phyloP scores from a whole-genome alignment of 768 basidiomycete species.

The Coprinopsis sp. region DNA sequence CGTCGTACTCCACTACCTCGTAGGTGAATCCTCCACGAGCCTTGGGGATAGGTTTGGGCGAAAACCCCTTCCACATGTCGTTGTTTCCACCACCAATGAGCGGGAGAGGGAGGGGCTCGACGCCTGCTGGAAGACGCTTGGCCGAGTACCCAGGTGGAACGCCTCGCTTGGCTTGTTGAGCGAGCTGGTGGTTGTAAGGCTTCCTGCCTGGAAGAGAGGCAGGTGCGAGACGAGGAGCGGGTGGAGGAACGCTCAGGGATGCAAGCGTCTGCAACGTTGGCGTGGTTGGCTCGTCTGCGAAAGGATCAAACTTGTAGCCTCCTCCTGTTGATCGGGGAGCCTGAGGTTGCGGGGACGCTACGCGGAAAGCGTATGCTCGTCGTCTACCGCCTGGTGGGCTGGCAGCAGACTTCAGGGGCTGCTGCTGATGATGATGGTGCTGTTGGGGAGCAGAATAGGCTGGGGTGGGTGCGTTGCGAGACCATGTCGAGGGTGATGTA shows the following conservation, averaged over 20 bases:
- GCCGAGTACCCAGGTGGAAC: neutral
- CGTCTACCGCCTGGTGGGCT: slow-evolving; percentile 7
- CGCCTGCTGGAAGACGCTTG: too few relatives aligned
- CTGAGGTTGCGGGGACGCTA: slow-evolving; percentile 1
- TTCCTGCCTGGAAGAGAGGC: slow-evolving; percentile 1
- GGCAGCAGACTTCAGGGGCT: slow-evolving; percentile 2
- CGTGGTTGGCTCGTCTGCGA: slow-evolving; percentile 26
- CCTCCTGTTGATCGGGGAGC: slow-evolving; percentile 10
- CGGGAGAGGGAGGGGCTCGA: too few relatives aligned
- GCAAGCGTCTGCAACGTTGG: slow-evolving; percentile 6
- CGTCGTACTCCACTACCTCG: slow-evolving; percentile 9
- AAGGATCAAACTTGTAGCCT: slow-evolving; percentile 32
- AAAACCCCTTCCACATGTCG: slow-evolving; percentile 16
- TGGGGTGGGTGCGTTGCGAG: too few relatives aligned
- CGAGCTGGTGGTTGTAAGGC: slow-evolving; percentile 1
- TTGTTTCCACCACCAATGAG: too few relatives aligned
- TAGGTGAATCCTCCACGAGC: neutral
- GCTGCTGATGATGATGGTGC: slow-evolving; percentile 1
- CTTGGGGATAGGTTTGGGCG: neutral
- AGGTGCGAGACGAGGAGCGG: slow-evolving; percentile 7
- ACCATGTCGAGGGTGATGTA: slow-evolving; percentile 34
- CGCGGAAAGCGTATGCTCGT: slow-evolving; percentile 2
- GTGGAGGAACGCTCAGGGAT: slow-evolving; percentile 7
- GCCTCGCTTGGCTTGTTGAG: neutral
- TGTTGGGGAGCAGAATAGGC: slow-evolving; percentile 12